These are phyloP conservation scores for Hypoxylon trugodes DNA, from an alignment of 495 filamentous ascomycete genomes.

Conservation along the genomic window DNA sequence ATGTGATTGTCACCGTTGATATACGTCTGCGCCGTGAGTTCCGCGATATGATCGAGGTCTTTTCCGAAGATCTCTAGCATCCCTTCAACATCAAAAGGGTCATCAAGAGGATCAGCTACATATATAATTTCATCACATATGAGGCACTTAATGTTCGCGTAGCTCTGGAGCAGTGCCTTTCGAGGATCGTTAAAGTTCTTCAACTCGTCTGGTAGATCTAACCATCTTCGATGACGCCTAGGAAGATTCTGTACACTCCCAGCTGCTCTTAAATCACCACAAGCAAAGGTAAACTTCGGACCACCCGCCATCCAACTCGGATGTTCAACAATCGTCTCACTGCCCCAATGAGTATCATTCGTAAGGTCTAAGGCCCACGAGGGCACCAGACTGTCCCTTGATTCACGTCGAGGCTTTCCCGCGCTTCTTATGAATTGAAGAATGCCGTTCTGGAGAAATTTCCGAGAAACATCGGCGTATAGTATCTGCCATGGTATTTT, in stretches of 20 bases:
- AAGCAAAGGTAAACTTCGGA: not conserved
- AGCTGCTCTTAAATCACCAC: conserved; percentile 1
- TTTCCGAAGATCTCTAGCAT: conserved; percentile 13
- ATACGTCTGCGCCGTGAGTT: conserved; percentile 4
- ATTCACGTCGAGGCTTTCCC: conserved; percentile 11
- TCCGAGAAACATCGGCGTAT: conserved; percentile 27
- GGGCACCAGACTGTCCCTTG: conserved; percentile 7
- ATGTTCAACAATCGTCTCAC: conserved; percentile 1
- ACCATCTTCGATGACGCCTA: conserved; percentile 6
- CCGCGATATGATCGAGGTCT: conserved; percentile 8
- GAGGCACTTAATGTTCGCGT: conserved; percentile 12
- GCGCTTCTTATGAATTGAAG: conserved; percentile 26
- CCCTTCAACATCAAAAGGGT: conserved; percentile 1
- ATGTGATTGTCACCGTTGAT: conserved; percentile 11
- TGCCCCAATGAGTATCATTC: conserved; percentile 9
- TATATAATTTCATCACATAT: conserved; percentile 33
- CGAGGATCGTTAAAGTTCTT: conserved; percentile 12
- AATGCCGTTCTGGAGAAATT: conserved; percentile 18
- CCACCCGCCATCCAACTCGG: conserved; percentile 11
- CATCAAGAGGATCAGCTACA: conserved; percentile 13
- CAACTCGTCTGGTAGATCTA: conserved; percentile 16
- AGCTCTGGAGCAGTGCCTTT: conserved; percentile 29
- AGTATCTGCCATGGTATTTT: conserved; percentile 25
- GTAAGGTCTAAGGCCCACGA: conserved; percentile 28
- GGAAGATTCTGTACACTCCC: conserved; percentile 16